Evolutionary conservation across 495 filamentous ascomycete species (phyloP).

Genomic region (Aspergillus asperescens): DNA sequence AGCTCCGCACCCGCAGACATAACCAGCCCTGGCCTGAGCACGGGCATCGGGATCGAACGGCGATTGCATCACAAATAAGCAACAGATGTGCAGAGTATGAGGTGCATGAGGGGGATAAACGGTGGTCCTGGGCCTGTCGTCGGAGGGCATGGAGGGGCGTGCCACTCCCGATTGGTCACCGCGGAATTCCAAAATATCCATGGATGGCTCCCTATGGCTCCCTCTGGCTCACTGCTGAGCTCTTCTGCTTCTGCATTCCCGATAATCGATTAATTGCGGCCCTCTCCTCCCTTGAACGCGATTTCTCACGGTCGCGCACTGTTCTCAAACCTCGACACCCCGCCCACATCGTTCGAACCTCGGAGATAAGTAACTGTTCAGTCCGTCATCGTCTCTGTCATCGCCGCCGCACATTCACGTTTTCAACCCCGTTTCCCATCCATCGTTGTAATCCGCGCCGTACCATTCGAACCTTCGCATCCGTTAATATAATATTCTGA

Average conservation of each 20-base stretch:
- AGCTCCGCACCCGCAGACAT: no score
- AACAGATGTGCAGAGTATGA: not conserved
- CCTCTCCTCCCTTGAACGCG: not conserved
- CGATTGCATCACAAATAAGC: slow-evolving; percentile 10
- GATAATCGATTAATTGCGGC: not conserved
- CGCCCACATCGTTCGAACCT: slow-evolving; percentile 10
- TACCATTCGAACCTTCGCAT: not conserved
- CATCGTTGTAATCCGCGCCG: not conserved
- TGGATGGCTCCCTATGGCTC: slow-evolving; percentile 18
- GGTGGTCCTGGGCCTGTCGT: slow-evolving; percentile 24
- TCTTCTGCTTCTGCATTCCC: not conserved
- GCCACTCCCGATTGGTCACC: slow-evolving; percentile 31
- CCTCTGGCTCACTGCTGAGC: not conserved
- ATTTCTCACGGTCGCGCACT: slow-evolving; percentile 9
- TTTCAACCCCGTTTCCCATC: slow-evolving; percentile 7
- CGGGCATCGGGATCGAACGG: not conserved
- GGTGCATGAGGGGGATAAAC: slow-evolving; percentile 6
- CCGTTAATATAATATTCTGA: not conserved
- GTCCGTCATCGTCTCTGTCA: slow-evolving; percentile 15
- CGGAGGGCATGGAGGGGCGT: slow-evolving; percentile 41
- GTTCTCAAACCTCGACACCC: not conserved
- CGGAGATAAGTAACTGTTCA: slow-evolving; percentile 15
- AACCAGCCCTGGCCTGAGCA: not conserved
- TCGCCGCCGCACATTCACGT: slow-evolving; percentile 20
- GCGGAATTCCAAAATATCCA: not conserved